phyloP scores from a whole-genome alignment of 768 basidiomycete species.

The Termitomyces sp. region DNA sequence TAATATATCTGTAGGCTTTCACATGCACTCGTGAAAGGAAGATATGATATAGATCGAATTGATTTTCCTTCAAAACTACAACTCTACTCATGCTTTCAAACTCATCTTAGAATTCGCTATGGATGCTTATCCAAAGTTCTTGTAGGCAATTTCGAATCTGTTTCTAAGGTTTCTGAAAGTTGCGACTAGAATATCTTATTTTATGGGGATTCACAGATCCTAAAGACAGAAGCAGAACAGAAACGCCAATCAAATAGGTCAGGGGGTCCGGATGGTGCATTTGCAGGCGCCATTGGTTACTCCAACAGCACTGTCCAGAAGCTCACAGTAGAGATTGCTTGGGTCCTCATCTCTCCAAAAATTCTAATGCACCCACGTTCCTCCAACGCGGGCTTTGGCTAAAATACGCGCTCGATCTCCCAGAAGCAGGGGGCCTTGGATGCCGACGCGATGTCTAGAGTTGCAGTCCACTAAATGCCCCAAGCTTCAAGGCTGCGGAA shows the following conservation, averaged over 20 bases:
- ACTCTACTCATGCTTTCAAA: not conserved
- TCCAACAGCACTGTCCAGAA: not conserved
- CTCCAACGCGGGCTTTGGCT: constrained; percentile 50
- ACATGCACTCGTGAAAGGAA: not conserved
- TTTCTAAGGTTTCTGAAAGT: not conserved
- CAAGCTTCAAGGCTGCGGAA: constrained; percentile 46
- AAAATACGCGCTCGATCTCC: constrained; percentile 37
- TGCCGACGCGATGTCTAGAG: constrained; percentile 61
- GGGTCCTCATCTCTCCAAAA: constrained; percentile 8
- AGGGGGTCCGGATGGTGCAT: constrained; percentile 3
- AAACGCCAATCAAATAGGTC: not conserved
- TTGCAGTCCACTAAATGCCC: constrained; percentile 40
- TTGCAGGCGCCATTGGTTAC: constrained; percentile 10
- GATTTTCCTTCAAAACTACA: not conserved
- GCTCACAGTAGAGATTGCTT: constrained; percentile 7
- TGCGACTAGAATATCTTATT: not conserved
- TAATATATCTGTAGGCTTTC: not conserved
- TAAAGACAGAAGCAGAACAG: not conserved
- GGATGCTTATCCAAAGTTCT: not conserved
- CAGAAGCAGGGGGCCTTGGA: constrained; percentile 38
- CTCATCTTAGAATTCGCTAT: not conserved
- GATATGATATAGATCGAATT: not conserved
- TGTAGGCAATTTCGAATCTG: not conserved
- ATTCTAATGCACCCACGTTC: constrained; percentile 62
- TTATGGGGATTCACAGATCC: not conserved